Percentiles rank a stretch among this genome's conserved stretches.
Conservation (phyloP, 352 stramenopile species). For the Globisporangium cylindrosporum region DNA sequence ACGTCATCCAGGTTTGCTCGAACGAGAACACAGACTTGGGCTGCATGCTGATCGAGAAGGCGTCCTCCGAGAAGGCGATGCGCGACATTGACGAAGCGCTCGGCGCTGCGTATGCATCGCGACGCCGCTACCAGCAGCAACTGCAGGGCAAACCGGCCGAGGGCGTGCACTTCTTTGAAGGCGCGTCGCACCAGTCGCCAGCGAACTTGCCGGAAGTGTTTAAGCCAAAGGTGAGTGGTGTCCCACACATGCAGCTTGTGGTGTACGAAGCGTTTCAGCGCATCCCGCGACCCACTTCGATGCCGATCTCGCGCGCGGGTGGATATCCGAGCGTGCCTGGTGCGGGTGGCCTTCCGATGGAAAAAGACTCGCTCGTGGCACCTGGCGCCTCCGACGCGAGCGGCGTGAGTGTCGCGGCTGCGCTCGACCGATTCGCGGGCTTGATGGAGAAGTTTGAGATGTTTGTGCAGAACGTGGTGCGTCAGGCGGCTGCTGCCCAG, state of each 20-base stretch:
- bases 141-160: constrained; percentile 76
- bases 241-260: constrained; percentile 92
- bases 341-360: constrained; percentile 25
- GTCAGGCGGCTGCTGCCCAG: constrained; percentile 66
- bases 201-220: constrained; percentile 91
- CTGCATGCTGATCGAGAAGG: constrained; percentile 99
- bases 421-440: constrained; percentile 78
- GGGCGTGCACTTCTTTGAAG: constrained; percentile 78
- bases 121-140: constrained; percentile 84
- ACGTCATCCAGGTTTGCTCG: constrained; percentile 96
- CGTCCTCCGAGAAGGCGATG: constrained; percentile 98
- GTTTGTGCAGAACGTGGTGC: constrained; percentile 85
- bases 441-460: constrained; percentile 87
- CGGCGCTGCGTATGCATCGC: constrained; percentile 75
- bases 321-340: constrained; percentile 30
- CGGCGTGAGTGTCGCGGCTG: constrained; percentile 66
- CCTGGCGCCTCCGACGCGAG: constrained; percentile 25
- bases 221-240: constrained; percentile 91
- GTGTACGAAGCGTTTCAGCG: constrained; percentile 99
- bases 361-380: constrained; percentile 32
- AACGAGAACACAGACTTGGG: constrained; percentile 99
- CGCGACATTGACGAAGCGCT: constrained; percentile 97
- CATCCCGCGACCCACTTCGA: constrained; percentile 89
- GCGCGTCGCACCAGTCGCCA: constrained; percentile 57
- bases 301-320: constrained; percentile 67